Evolutionary conservation across 2,329 filamentous ascomycete species (phyloP).

Genomic region (Cercospora zeae-maydis): DNA sequence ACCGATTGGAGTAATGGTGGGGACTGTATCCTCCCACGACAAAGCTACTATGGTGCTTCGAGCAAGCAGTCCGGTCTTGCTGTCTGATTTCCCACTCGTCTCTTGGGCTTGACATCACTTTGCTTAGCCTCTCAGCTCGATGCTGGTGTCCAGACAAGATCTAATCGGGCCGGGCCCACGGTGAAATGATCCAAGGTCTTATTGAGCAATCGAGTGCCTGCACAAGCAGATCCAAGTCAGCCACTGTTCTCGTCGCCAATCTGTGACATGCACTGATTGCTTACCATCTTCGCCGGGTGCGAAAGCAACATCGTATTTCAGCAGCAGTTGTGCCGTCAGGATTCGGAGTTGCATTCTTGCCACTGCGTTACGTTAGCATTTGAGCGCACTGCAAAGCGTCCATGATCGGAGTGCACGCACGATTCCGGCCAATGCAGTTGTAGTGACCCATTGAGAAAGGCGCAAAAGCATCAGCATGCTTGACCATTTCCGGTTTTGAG

Average conservation of each 20-base stretch:
- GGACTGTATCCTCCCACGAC: too few species aligned
- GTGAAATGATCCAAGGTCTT: conserved; percentile 40
- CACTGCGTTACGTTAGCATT: conserved; percentile 21
- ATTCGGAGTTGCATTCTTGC: conserved; percentile 39
- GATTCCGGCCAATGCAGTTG: conserved; percentile 39
- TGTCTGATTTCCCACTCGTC: neutral
- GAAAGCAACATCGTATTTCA: conserved; percentile 38
- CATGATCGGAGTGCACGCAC: conserved; percentile 5
- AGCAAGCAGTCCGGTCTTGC: neutral
- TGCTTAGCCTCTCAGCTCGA: neutral
- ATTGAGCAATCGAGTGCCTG: conserved; percentile 27
- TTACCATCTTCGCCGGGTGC: conserved; percentile 38
- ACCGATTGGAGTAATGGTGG: too few species aligned
- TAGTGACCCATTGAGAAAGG: conserved; percentile 38
- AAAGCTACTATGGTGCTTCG: neutral
- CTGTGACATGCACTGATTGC: neutral
- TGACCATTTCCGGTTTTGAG: conserved; percentile 35
- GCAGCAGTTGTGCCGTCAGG: conserved; percentile 37
- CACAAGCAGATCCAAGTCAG: neutral
- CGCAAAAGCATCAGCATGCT: conserved; percentile 38
- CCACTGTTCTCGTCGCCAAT: neutral
- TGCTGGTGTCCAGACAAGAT: conserved; percentile 21
- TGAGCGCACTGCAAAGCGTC: neutral
- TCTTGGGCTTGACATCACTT: neutral
- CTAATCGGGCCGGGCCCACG: conserved; percentile 25